A percentile compares a stretch with the other conserved stretches of the same genome.
phyloP scores from a whole-genome alignment of 2,329 filamentous ascomycete species.

The Aspergillus fijiensis region DNA sequence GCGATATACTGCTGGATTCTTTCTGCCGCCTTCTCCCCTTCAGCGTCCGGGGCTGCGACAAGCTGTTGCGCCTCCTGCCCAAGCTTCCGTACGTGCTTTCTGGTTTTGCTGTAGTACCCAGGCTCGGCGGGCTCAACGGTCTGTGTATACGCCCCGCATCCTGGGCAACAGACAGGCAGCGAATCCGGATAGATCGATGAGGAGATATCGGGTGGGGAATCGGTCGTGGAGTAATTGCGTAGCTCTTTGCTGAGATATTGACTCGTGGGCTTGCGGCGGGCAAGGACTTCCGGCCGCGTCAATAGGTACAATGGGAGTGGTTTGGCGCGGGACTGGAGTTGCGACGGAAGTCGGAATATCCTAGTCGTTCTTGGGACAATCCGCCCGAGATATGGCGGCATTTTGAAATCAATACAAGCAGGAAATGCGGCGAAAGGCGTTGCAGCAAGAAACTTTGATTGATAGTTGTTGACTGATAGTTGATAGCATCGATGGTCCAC shows the following conservation, averaged over 20 bases:
- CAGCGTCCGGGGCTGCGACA: constrained; percentile 8
- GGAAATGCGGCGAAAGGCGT: constrained; percentile 4
- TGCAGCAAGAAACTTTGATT: constrained; percentile 2
- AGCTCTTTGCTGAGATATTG: constrained; percentile 7
- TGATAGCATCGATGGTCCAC: constrained; percentile 24
- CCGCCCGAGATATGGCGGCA: constrained; percentile 30
- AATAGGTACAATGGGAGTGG: constrained; percentile 5
- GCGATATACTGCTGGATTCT: constrained; percentile 12
- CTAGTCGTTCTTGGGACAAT: constrained; percentile 21
- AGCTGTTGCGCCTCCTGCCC: constrained; percentile 23
- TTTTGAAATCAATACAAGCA: constrained; percentile 17
- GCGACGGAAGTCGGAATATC: not conserved
- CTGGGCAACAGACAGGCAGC: constrained; percentile 58
- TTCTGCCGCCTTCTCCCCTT: constrained; percentile 10
- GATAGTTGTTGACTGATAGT: constrained; percentile 14
- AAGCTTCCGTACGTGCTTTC: constrained; percentile 48
- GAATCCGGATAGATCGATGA: constrained; percentile 17
- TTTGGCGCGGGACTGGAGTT: not conserved
- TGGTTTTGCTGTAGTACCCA: constrained; percentile 56
- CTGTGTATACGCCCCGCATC: constrained; percentile 63
- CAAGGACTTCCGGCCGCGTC: constrained; percentile 4
- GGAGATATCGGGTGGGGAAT: constrained; percentile 5
- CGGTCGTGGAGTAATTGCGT: constrained; percentile 23
- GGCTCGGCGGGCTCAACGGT: constrained; percentile 54
- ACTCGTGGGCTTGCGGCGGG: constrained; percentile 1